Conservation (phyloP, 1,139 yeast genomes). For the Geotrichum aggregatum region DNA sequence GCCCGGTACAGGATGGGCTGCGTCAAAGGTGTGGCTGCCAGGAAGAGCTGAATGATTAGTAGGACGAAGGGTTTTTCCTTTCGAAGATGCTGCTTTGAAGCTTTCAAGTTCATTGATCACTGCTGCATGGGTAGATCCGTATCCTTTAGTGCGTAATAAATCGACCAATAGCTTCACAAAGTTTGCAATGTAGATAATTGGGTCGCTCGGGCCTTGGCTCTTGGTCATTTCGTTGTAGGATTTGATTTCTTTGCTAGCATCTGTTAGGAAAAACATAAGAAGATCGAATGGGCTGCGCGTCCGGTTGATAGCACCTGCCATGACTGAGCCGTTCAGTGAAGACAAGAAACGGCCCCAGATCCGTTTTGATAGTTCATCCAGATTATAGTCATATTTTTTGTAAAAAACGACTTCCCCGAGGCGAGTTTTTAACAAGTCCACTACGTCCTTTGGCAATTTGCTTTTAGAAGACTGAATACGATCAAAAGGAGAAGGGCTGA, state of each 20-base stretch:
- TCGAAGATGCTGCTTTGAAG: constrained; percentile 26
- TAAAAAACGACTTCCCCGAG: background rate
- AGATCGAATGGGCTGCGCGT: constrained; percentile 57
- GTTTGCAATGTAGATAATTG: constrained; percentile 46
- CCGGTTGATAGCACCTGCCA: constrained; percentile 31
- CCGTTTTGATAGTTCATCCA: constrained; percentile 22
- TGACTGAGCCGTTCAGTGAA: constrained; percentile 9
- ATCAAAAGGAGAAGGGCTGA: background rate
- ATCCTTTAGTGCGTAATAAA: constrained; percentile 42
- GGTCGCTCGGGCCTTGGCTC: constrained; percentile 43
- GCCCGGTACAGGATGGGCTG: background rate
- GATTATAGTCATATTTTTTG: constrained; percentile 4
- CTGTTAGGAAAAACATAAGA: constrained; percentile 60
- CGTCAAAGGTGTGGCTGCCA: constrained; percentile 3
- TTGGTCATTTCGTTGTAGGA: background rate
- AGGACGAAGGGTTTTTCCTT: constrained; percentile 18
- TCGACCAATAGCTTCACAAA: constrained; percentile 55
- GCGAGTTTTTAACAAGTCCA: constrained; percentile 2
- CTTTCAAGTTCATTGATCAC: constrained; percentile 36
- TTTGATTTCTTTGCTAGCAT: constrained; percentile 57
- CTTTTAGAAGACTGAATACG: constrained; percentile 13
- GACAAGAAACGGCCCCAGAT: constrained; percentile 18
- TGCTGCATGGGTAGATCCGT: constrained; percentile 27
- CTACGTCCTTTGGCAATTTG: constrained; percentile 14
- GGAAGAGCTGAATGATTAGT: background rate